Evolutionary conservation across 768 basidiomycete species (phyloP), one percentile per base, ranked within the genome.

Genomic region (Lactarius akahatsu): DNA sequence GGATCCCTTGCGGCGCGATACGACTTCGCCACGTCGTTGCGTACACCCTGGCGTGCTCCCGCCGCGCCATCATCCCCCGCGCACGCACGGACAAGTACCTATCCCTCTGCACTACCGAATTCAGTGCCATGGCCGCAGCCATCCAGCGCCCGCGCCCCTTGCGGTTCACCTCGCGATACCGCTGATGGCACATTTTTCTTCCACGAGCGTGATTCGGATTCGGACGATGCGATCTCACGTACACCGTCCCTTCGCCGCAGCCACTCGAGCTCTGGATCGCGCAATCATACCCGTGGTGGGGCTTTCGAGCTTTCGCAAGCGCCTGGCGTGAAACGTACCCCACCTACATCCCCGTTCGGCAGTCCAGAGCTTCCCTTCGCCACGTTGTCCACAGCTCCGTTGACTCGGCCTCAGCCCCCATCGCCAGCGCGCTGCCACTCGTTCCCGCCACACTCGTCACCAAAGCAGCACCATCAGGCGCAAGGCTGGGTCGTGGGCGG

Each of bases 1-100:
- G 73, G 77, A 26, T 78, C 85, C 2, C 76, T 85, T 57, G 78
- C 84, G 0, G 75, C 82, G 23, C 81, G 86, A 57, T 86, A 91
- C 71, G 85, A 89, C 71, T 83, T 88, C 59, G 76, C 78, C 2
- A 74, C 79, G 11, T 85, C 87, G 2, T 72, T 81, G 62, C 84
- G 82, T 74, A 78, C 74, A 23, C 78, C 83, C 18, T 84, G 85
- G 83, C 78, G 76, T 2, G 16, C 73, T 45, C 61, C 63, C 57
- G 76, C 77, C 62, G 56, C 63, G 71, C 15, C 71, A 20, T 68
- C 52, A 59, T 56, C 66, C 10, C 34, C 70, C 4, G 41, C 70
- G 6, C 80, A 79, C 59, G 40, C 65, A 28, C 79, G 86, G 65
- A 82, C 79, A 2, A 79, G 76, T 45, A 85, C 87, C 1, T 80